Percentiles rank a stretch among this genome's conserved stretches.
Conservation (phyloP, 495 filamentous ascomycete genomes). For the Aspergillus sparsus region DNA sequence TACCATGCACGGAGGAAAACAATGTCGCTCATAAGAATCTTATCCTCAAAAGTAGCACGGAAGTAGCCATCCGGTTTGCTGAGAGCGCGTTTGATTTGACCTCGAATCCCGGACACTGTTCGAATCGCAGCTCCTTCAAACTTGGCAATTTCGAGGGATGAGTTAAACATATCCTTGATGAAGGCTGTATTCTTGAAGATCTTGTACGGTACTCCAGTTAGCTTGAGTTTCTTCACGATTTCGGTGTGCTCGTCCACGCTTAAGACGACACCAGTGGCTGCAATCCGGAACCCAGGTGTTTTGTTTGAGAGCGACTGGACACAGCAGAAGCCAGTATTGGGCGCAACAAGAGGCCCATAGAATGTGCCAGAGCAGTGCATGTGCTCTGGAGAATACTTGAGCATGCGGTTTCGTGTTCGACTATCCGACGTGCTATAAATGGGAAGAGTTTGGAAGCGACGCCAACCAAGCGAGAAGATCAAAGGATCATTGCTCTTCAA, state of each 20-base stretch:
- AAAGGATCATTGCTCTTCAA: conserved; percentile 96
- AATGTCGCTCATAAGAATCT: conserved; percentile 93
- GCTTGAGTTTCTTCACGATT: conserved; percentile 98
- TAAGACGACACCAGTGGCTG: conserved; percentile 89
- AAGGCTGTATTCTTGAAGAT: conserved; percentile 99
- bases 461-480: conserved; percentile 97
- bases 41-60: conserved; percentile 97
- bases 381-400: conserved; percentile 96
- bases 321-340: conserved; percentile 92
- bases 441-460: conserved; percentile 87
- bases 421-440: conserved; percentile 94
- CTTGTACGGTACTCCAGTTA: conserved; percentile 89
- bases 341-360: conserved; percentile 90
- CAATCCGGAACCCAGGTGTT: conserved; percentile 88
- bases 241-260: conserved; percentile 91
- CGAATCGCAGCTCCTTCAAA: conserved; percentile 95
- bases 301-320: conserved; percentile 88
- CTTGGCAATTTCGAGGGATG: conserved; percentile 89
- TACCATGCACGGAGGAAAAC: conserved; percentile 97
- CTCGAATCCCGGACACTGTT: conserved; percentile 91
- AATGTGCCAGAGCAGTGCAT: conserved; percentile 98
- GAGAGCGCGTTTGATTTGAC: conserved; percentile 93
- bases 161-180: conserved; percentile 98
- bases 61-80: conserved; percentile 92
- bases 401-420: conserved; percentile 90